phyloP scores from a whole-genome alignment of 2,329 filamentous ascomycete genomes.

The Penicillium sclerotiorum region DNA sequence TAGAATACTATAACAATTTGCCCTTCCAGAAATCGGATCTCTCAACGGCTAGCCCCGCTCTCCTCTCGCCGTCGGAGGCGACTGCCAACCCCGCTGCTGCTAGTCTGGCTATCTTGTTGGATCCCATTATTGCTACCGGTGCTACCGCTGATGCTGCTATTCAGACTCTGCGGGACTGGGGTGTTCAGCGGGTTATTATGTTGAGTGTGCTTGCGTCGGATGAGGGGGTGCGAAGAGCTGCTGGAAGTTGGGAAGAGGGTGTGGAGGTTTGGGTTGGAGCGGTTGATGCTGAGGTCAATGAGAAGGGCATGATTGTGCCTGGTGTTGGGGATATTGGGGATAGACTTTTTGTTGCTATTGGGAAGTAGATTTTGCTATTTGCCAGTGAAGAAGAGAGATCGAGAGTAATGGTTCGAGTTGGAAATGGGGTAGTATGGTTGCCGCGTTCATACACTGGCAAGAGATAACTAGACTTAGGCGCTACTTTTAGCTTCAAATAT shows the following conservation, averaged over 20 bases:
- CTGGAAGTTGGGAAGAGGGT: constrained; percentile 70
- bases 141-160: constrained; percentile 89
- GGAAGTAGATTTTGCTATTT: constrained; percentile 63
- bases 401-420: too few relatives aligned
- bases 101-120: constrained; percentile 78
- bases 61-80: constrained; percentile 10
- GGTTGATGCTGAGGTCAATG: constrained; percentile 71
- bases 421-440: background rate
- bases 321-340: constrained; percentile 91
- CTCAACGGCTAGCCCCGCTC: constrained; percentile 30
- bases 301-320: constrained; percentile 86
- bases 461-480: too few relatives aligned
- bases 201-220: constrained; percentile 73
- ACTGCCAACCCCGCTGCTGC: constrained; percentile 46
- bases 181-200: constrained; percentile 77
- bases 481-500: too few relatives aligned
- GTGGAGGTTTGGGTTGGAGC: constrained; percentile 75
- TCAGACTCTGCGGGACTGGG: constrained; percentile 87
- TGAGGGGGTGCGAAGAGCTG: constrained; percentile 71
- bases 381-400: background rate
- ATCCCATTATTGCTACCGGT: constrained; percentile 92
- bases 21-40: constrained; percentile 59
- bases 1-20: constrained; percentile 98
- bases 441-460: too few relatives aligned
- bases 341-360: constrained; percentile 82